phyloP scores from a whole-genome alignment of 2,329 filamentous ascomycete genomes.

The Colletotrichum sp. region DNA sequence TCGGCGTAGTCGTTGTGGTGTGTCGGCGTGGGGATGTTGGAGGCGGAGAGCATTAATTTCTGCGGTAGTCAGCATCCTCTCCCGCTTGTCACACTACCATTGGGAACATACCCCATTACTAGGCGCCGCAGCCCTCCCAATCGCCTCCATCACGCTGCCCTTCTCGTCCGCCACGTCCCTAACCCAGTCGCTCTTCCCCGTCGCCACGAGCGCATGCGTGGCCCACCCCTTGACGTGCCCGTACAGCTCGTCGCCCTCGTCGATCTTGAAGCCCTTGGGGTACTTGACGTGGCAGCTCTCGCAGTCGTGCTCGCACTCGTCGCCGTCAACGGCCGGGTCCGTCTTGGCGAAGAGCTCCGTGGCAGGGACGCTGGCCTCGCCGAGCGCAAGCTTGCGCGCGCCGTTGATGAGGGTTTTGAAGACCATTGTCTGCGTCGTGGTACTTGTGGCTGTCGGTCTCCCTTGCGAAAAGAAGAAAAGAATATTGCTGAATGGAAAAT shows the following conservation, averaged over 20 bases:
- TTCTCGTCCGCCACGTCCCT: slow-evolving; percentile 87
- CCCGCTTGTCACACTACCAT: too few species aligned
- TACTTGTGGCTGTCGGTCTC: background rate
- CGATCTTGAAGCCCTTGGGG: slow-evolving; percentile 74
- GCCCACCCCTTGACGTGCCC: slow-evolving; percentile 86
- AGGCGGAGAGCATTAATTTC: slow-evolving; percentile 90
- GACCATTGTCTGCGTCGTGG: slow-evolving; percentile 45
- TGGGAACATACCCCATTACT: slow-evolving; percentile 67
- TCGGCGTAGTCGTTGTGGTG: slow-evolving; percentile 66
- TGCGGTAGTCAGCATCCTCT: slow-evolving; percentile 37
- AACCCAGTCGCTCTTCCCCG: slow-evolving; percentile 96
- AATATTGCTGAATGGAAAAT: background rate
- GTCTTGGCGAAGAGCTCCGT: slow-evolving; percentile 74
- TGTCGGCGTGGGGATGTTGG: slow-evolving; percentile 83
- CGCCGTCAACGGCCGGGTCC: slow-evolving; percentile 79
- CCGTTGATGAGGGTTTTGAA: slow-evolving; percentile 44
- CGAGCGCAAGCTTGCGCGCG: slow-evolving; percentile 38
- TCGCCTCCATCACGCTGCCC: slow-evolving; percentile 82
- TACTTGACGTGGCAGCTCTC: slow-evolving; percentile 79
- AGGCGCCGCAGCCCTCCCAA: slow-evolving; percentile 63
- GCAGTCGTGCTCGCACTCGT: slow-evolving; percentile 90
- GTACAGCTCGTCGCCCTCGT: slow-evolving; percentile 80
- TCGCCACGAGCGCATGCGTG: slow-evolving; percentile 90
- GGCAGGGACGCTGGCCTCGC: slow-evolving; percentile 25
- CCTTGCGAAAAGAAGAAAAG: background rate